phyloP scores from a whole-genome alignment of 2,329 filamentous ascomycete species.

The Hymenoscyphus scutula region DNA sequence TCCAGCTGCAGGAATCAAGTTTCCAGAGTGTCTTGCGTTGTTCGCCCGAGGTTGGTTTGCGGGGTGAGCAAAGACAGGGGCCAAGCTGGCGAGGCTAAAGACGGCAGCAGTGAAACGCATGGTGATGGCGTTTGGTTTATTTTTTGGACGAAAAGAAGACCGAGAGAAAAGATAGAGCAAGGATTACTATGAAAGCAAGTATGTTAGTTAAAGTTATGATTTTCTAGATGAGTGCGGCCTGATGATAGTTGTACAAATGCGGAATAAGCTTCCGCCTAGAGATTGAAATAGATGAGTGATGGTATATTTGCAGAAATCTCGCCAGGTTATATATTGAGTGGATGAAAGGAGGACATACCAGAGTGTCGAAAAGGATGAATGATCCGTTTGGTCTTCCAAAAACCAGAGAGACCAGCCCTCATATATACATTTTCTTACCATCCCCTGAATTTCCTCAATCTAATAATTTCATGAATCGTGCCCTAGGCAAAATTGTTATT shows the following conservation, averaged over 20 bases:
- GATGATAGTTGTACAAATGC: background rate
- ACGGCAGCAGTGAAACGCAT: conserved; percentile 23
- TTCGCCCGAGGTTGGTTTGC: conserved; percentile 12
- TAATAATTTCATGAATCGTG: background rate
- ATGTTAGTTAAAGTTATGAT: background rate
- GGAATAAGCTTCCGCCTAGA: background rate
- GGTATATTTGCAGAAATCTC: conserved; percentile 1
- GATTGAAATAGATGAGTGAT: background rate
- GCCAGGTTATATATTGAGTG: background rate
- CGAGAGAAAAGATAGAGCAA: background rate
- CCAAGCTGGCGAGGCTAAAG: conserved; percentile 20
- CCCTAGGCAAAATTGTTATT: background rate
- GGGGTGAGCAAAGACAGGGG: conserved; percentile 19
- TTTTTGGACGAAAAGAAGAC: conserved; percentile 2
- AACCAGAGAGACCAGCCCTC: background rate
- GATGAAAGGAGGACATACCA: conserved; percentile 5
- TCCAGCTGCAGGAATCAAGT: background rate
- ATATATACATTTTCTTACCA: conserved; percentile 3
- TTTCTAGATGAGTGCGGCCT: background rate
- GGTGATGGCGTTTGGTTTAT: background rate
- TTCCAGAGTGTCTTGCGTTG: background rate
- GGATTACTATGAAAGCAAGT: background rate
- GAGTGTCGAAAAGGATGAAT: background rate
- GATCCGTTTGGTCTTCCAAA: background rate
- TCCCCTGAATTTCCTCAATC: background rate